A percentile compares a stretch with the other conserved stretches of the same genome.
Conservation (phyloP, 177 flowering plant genomes). For the Telopea speciosissima region DNA sequence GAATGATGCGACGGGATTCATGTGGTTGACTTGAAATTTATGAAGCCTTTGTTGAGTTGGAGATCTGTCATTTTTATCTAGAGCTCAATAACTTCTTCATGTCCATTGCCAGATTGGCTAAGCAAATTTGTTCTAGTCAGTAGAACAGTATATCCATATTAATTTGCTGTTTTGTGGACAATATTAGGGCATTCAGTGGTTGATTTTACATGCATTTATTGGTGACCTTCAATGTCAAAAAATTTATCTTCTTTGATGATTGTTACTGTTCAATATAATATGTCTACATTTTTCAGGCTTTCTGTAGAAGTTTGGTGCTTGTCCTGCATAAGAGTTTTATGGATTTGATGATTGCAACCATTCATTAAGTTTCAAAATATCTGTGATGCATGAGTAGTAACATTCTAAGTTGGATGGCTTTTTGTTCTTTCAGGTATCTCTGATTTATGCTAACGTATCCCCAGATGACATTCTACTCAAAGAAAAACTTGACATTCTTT, state of each 20-base stretch:
- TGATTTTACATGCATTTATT: background rate
- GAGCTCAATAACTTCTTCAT: too few relatives aligned
- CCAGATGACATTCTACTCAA: constrained; percentile 97
- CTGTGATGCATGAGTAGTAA: background rate
- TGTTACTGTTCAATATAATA: background rate
- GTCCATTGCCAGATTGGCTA: too few relatives aligned
- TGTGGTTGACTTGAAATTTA: too few relatives aligned
- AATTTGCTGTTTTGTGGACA: background rate
- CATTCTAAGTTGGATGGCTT: constrained; percentile 5
- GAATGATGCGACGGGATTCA: too few relatives aligned
- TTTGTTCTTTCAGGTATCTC: constrained; percentile 53
- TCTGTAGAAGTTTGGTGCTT: background rate
- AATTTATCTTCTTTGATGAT: background rate
- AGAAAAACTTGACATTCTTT: constrained; percentile 82
- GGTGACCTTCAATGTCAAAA: background rate
- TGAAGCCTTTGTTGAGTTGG: too few relatives aligned
- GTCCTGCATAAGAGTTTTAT: background rate
- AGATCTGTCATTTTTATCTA: too few relatives aligned
- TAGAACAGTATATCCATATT: too few relatives aligned
- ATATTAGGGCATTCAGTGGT: background rate
- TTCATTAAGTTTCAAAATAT: background rate
- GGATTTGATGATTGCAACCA: background rate
- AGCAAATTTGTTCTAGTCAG: too few relatives aligned
- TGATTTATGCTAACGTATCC: constrained; percentile 85
- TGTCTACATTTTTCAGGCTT: background rate